A percentile compares a stretch with the other conserved stretches of the same genome.
Evolutionary conservation across 2,329 filamentous ascomycete species (phyloP).

Genomic region (Endoconidiophora polonica): DNA sequence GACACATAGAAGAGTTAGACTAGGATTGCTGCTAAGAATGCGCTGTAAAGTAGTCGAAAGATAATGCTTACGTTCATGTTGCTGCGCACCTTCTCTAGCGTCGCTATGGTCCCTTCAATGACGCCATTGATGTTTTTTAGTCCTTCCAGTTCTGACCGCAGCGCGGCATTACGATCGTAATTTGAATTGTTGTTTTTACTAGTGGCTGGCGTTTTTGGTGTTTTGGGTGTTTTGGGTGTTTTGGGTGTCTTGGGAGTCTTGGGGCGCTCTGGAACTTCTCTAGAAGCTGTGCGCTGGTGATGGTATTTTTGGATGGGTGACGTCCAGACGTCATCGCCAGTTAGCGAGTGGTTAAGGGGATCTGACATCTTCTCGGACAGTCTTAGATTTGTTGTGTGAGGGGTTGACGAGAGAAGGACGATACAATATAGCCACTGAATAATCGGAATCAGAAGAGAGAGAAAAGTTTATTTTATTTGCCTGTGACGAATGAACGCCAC

Average conservation of each 20-base stretch:
- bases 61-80: constrained; percentile 53
- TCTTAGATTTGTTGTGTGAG: too few species aligned
- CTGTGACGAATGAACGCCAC: too few species aligned
- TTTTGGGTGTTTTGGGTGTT: constrained; percentile 30
- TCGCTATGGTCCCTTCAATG: constrained; percentile 62
- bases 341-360: constrained; percentile 28
- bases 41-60: not conserved
- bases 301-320: constrained; percentile 20
- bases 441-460: not conserved
- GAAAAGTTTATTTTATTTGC: too few species aligned
- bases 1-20: not conserved
- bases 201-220: constrained; percentile 19
- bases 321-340: constrained; percentile 29
- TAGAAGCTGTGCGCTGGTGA: constrained; percentile 15
- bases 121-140: constrained; percentile 76
- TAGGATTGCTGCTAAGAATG: not conserved
- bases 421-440: too few species aligned
- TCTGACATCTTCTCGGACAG: constrained; percentile 24
- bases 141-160: constrained; percentile 66
- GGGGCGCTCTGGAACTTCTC: constrained; percentile 21
- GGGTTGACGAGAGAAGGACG: not conserved
- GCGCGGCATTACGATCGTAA: constrained; percentile 41
- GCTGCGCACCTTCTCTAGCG: constrained; percentile 51
- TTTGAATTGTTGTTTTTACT: not conserved
- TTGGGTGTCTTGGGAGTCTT: constrained; percentile 32